Conservation (phyloP, 148 eudicot genomes). For the Chenopodium suecicum region DNA sequence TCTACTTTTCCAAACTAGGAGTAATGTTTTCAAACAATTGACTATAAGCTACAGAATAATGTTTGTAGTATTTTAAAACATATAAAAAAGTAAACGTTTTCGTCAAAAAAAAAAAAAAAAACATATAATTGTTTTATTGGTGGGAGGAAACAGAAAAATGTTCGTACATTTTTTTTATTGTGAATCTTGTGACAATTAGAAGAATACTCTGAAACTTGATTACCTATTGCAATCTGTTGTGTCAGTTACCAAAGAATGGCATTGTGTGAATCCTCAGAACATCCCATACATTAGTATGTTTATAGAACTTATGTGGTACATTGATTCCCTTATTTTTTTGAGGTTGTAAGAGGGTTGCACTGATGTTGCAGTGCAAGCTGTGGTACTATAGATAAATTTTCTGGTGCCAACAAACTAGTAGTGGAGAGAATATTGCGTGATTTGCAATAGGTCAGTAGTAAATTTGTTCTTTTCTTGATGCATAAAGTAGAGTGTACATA, state of each 20-base stretch:
- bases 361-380: not conserved
- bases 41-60: not conserved
- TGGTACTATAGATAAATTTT: not conserved
- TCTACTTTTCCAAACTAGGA: not conserved
- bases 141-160: not conserved
- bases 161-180: no score
- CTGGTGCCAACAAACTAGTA: conserved; percentile 4
- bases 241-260: not conserved
- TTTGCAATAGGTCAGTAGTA: not conserved
- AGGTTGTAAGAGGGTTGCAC: not conserved
- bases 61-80: not conserved
- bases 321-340: not conserved
- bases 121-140: no score
- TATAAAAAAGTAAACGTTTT: no score
- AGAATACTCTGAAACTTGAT: not conserved
- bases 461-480: not conserved
- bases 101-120: no score
- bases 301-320: not conserved
- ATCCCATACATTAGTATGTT: not conserved
- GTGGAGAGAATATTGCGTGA: not conserved
- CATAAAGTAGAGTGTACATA: not conserved
- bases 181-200: not conserved
- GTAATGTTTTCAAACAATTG: not conserved
- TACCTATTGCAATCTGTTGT: not conserved
- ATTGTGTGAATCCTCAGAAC: not conserved